Evolutionary conservation across 768 basidiomycete genomes (phyloP).

Genomic region (Butyriboletus loyo): DNA sequence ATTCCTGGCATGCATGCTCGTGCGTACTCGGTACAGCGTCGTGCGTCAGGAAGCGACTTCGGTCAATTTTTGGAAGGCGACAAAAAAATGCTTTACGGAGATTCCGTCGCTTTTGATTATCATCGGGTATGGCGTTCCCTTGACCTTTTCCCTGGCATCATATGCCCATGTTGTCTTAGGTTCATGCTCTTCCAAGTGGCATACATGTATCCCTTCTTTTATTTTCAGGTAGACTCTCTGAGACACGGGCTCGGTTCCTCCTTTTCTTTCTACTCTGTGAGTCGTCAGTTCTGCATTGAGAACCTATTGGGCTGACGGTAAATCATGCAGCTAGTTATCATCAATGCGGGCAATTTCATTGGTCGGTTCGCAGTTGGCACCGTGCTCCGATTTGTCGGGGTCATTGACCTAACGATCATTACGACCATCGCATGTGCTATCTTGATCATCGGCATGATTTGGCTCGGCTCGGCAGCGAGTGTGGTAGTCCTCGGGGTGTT

Average conservation of each 20-base stretch:
- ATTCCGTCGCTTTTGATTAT: conserved; percentile 25
- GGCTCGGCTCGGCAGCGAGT: conserved; percentile 36
- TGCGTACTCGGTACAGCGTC: conserved; percentile 32
- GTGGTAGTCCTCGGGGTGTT: conserved; percentile 42
- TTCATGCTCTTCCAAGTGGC: conserved; percentile 35
- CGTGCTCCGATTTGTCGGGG: conserved; percentile 39
- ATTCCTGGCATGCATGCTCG: conserved; percentile 36
- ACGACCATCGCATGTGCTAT: conserved; percentile 33
- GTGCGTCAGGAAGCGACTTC: neutral
- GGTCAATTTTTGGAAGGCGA: conserved; percentile 14
- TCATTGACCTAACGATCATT: conserved; percentile 42
- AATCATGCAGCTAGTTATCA: conserved; percentile 42
- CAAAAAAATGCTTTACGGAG: conserved; percentile 23
- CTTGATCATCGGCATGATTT: conserved; percentile 45
- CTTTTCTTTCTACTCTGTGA: conserved; percentile 56
- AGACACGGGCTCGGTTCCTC: conserved; percentile 42
- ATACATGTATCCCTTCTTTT: conserved; percentile 6
- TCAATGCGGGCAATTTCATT: conserved; percentile 48
- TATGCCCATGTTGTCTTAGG: conserved; percentile 6
- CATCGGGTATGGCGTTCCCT: conserved; percentile 10
- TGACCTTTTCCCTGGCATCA: neutral
- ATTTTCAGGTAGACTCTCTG: conserved; percentile 40
- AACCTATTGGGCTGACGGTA: neutral
- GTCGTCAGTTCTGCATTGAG: neutral
- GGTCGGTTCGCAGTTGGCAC: conserved; percentile 45